phyloP scores from a whole-genome alignment of 805 yeast species.

The Metschnikowia similis region DNA sequence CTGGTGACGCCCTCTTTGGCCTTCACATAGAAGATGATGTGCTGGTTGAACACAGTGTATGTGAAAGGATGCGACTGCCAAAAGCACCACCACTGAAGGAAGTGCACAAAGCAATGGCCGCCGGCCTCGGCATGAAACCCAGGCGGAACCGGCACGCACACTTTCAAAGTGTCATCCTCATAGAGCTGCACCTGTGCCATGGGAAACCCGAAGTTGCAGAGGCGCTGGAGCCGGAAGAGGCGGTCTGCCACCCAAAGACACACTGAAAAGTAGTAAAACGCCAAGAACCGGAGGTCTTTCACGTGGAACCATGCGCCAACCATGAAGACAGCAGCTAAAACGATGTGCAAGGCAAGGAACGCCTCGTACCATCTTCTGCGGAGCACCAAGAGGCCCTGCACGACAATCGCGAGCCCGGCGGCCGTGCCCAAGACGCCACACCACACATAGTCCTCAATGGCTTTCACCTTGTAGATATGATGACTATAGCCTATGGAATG shows the following conservation, averaged over 20 bases:
- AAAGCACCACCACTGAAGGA: slow-evolving; percentile 41
- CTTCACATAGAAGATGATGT: slow-evolving; percentile 25
- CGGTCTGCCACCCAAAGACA: slow-evolving; percentile 29
- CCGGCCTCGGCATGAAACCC: slow-evolving; percentile 58
- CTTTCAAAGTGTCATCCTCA: slow-evolving; percentile 45
- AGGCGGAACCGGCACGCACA: slow-evolving; percentile 48
- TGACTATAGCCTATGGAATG: slow-evolving; percentile 30
- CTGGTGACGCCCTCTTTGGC: slow-evolving; percentile 34
- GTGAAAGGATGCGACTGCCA: slow-evolving; percentile 74
- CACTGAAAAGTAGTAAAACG: slow-evolving; percentile 14
- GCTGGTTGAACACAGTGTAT: slow-evolving; percentile 19
- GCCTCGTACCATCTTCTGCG: slow-evolving; percentile 46
- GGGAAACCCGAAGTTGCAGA: slow-evolving; percentile 58
- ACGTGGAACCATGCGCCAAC: slow-evolving; percentile 47
- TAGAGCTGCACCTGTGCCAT: slow-evolving; percentile 42
- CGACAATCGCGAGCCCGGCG: slow-evolving; percentile 42
- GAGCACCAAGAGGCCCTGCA: slow-evolving; percentile 44
- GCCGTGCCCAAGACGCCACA: slow-evolving; percentile 39
- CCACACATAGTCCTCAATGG: slow-evolving; percentile 16
- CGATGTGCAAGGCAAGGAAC: slow-evolving; percentile 31
- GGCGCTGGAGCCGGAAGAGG: slow-evolving; percentile 49
- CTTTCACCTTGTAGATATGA: slow-evolving; percentile 2
- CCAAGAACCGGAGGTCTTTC: slow-evolving; percentile 28
- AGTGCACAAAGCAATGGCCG: slow-evolving; percentile 56
- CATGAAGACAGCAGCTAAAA: slow-evolving; percentile 36